These are phyloP conservation scores for Selaginella tamariscina DNA, from an alignment of 75 land plant species.

Conservation along the genomic window DNA sequence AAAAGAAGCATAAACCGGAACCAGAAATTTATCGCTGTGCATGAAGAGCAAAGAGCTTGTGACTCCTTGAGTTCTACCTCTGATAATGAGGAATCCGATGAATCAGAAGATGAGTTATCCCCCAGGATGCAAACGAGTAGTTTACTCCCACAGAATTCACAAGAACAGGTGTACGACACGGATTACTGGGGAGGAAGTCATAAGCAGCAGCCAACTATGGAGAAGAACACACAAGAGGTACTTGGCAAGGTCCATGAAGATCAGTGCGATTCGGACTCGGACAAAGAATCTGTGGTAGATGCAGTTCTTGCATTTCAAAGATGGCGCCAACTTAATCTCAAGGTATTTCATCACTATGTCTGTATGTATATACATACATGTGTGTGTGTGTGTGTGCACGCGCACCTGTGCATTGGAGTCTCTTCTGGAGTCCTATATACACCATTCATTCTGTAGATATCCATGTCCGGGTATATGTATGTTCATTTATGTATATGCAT, in stretches of 20 bases:
- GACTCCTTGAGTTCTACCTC: neutral
- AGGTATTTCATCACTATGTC: neutral
- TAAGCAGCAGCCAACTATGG: neutral
- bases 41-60: neutral
- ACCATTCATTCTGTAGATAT: too few relatives aligned
- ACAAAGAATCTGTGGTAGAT: neutral
- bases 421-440: too few relatives aligned
- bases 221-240: neutral
- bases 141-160: neutral
- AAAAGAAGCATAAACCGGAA: neutral
- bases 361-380: too few relatives aligned
- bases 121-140: neutral
- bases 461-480: too few relatives aligned
- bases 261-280: neutral
- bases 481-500: too few relatives aligned
- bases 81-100: neutral
- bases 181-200: too few relatives aligned
- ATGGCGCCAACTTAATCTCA: conserved; percentile 10
- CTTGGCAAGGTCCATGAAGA: neutral
- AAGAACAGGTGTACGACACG: neutral
- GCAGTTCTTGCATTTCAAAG: conserved; percentile 17
- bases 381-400: too few relatives aligned
- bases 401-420: too few relatives aligned
- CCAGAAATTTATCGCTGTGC: neutral
- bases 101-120: neutral